Base-by-base conservation (phyloP, 2,329 filamentous ascomycete genomes). In the Orbilia javanica region DNA sequence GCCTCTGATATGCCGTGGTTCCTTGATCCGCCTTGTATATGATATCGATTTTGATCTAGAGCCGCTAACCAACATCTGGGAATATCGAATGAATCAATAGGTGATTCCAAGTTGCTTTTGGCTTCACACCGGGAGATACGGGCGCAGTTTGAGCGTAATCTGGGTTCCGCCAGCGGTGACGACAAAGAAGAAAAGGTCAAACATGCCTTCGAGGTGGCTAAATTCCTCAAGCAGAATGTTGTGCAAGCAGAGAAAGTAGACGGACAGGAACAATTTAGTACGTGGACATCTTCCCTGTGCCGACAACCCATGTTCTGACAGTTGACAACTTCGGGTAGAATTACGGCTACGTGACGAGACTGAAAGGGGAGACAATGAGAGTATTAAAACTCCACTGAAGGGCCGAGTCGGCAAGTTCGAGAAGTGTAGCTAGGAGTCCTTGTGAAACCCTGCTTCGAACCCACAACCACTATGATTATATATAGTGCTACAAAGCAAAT, bases 291-390 rank as follows among this genome's bases (percentile, higher is more conserved):
- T 18, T 11, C 34, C n/a, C 25, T 34, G 15, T 29, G 3, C 39
- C n/a, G 3, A 42, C 2, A 15, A 52, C 15, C n/a, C 15, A 11
- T 36, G 15, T 42, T 60, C 52, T 60, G 15, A 50, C 10, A 7
- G 11, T 42, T 25, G 5, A 25, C n/a, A 2, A 22, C n/a, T 27
- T 46, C 63, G 67, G 69, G 63, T 55, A 97, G 94, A 92, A 83
- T 86, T 98, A 72, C 88, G 91, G 64, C 97, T 99, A 85, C 96
- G 98, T 84, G 89, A 97, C 79, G 86, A 97, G 80, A 99, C 92
- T 31, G 95, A 99, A 84, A 88, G 93, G 80, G 94, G 96, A 67
- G 92, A 98, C 85, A 99, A 99, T 83, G 94, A 97, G 81, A 93
- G 91, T 36, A 89, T 97, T 82, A 96, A 94, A 85, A 86, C 89